phyloP scores from a whole-genome alignment of 352 stramenopile genomes.

The Pythium rhizo-oryzae region DNA sequence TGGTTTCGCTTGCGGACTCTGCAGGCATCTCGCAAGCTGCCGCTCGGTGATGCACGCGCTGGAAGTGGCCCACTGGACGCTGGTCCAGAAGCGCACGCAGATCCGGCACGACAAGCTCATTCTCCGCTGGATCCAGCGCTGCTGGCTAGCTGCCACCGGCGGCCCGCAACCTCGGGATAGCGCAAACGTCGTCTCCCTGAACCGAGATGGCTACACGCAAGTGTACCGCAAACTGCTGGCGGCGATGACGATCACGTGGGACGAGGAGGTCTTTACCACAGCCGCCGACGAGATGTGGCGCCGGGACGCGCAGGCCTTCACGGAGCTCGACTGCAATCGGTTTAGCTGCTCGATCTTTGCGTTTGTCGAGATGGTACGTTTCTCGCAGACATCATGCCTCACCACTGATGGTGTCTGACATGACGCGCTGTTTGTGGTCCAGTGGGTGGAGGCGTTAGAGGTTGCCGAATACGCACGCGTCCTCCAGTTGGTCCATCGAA shows the following conservation, averaged over 20 bases:
- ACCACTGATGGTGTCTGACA: neutral
- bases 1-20: neutral
- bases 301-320: conserved; percentile 36
- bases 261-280: conserved; percentile 37
- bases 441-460: conserved; percentile 39
- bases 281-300: conserved; percentile 45
- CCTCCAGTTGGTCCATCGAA: conserved; percentile 28
- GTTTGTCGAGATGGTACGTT: conserved; percentile 53
- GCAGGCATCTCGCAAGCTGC: no score
- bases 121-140: conserved; percentile 11
- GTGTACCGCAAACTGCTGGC: conserved; percentile 44
- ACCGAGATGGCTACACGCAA: conserved; percentile 18
- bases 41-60: conserved; percentile 14
- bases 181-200: neutral
- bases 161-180: no score
- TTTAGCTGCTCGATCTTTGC: conserved; percentile 66
- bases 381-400: neutral
- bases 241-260: conserved; percentile 55
- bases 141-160: neutral
- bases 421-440: neutral
- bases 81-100: conserved; percentile 14
- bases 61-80: conserved; percentile 14
- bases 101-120: conserved; percentile 24
- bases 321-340: conserved; percentile 43
- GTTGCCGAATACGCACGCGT: conserved; percentile 38